A percentile compares a stretch with the other conserved stretches of the same genome.
phyloP scores from a whole-genome alignment of 2,329 filamentous ascomycete genomes.

The Emergomyces pasteurianus region DNA sequence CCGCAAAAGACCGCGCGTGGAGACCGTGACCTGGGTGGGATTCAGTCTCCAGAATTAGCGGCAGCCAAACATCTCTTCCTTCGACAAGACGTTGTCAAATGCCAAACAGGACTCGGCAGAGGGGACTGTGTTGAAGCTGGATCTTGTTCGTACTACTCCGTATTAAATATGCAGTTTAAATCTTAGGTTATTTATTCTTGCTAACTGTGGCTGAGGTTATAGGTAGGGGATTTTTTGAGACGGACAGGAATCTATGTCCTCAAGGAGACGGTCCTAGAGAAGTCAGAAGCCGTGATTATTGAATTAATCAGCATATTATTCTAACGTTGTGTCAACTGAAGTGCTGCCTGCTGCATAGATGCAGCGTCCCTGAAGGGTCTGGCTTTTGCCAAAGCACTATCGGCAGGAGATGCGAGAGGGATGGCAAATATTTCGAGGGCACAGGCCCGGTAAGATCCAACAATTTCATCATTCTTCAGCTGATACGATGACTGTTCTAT shows the following conservation, averaged over 20 bases:
- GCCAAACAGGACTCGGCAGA: not conserved
- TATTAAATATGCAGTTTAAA: not conserved
- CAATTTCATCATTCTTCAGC: not conserved
- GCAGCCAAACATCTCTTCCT: not conserved
- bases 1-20: not conserved
- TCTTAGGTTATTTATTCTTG: not conserved
- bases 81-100: not conserved
- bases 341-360: not conserved
- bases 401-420: not conserved
- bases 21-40: not conserved
- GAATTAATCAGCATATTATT: not conserved
- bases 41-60: not conserved
- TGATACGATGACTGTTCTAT: not conserved
- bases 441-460: not conserved
- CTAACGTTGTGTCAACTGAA: not conserved
- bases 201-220: not conserved
- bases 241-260: not conserved
- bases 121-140: not conserved
- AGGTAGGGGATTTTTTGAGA: not conserved
- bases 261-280: not conserved
- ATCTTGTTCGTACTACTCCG: not conserved
- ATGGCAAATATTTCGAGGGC: not conserved
- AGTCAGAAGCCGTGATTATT: not conserved
- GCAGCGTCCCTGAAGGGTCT: not conserved
- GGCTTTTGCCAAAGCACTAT: not conserved